phyloP scores from a whole-genome alignment of 148 eudicot genomes.

The Pouteria glomerata region DNA sequence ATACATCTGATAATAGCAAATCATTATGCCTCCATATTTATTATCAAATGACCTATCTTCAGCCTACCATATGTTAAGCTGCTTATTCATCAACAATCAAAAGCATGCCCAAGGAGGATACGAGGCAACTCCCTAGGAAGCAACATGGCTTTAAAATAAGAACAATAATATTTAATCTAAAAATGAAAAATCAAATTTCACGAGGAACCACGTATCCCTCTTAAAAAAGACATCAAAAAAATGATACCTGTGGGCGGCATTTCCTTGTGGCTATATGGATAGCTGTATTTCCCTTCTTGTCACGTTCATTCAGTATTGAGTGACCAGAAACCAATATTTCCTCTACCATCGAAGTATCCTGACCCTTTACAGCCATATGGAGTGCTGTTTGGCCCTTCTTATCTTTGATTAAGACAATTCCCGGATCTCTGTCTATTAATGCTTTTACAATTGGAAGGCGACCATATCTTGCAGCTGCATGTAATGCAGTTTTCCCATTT shows the following conservation, averaged over 20 bases:
- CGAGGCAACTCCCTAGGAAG: background rate
- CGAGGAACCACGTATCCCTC: background rate
- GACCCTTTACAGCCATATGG: constrained; percentile 95
- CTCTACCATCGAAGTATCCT: constrained; percentile 60
- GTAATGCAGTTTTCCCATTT: constrained; percentile 92
- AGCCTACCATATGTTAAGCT: too few relatives aligned
- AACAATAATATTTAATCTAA: background rate
- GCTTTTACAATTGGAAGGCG: constrained; percentile 49
- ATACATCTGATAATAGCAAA: too few relatives aligned
- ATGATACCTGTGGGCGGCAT: constrained; percentile 69
- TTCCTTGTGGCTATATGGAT: constrained; percentile 81
- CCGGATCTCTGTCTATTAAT: constrained; percentile 58
- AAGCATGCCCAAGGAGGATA: too few relatives aligned
- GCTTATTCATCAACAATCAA: too few relatives aligned
- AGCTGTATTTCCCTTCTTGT: constrained; percentile 88
- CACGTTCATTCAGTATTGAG: constrained; percentile 76
- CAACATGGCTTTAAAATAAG: background rate
- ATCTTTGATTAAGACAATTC: constrained; percentile 66
- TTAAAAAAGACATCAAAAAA: background rate
- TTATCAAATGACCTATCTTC: too few relatives aligned
- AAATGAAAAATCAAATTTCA: background rate
- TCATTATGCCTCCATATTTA: too few relatives aligned
- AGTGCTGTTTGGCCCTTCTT: constrained; percentile 93
- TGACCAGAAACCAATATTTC: constrained; percentile 69
- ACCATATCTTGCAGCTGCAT: constrained; percentile 74